Base-by-base conservation (phyloP, 1,139 yeast genomes). In the Taiozyma sp. region DNA sequence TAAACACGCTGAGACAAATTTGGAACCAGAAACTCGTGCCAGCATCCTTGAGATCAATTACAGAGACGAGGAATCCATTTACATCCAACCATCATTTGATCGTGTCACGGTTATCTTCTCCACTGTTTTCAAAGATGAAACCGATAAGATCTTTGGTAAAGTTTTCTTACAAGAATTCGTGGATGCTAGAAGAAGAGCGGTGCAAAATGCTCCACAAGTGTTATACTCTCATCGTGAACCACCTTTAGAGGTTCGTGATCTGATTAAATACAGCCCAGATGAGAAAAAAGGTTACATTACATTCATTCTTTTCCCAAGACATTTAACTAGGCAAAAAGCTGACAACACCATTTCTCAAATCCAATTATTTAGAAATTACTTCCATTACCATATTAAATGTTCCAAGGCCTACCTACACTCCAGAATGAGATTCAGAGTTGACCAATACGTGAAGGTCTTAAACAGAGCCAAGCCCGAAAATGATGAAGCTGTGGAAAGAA, bases 391-490 rank as follows among this genome's bases (percentile, higher is more conserved):
- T 69, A 93, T 93, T 74, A 93, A 93, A 73, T 92, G 97, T 70
- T 91, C 97, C 56, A 93, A 93, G 77, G 98, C 99, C 42, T 95
- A 89, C 74, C 85, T 93, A 87, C 99, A 93, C 72, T 90, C 97
- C 52, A 84, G 99, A 77, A 93, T 93, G 99, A 83, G 99, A 72
- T 89, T 78, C 71, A 81, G 99, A 63, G 98, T 93, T 43, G 84
- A 87, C 61, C 96, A 95, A 65, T 93, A 92, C 74, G 81, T 92
- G 67, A 93, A 93, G 78, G 93, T 95, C 45, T 82, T 93, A 73
- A 93, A 95, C 75, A 81, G 99, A 66, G 99, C 99, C 44, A 91
- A 92, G 72, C 96, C 97, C 28, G 99, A 93, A 65, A 88, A 83
- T 57, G 84, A 83, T 27, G 95, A 87, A 60, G 88, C 55, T 19